Base-by-base conservation (phyloP, 1,284 basidiomycete genomes). In the Ustanciosporium gigantosporum region DNA sequence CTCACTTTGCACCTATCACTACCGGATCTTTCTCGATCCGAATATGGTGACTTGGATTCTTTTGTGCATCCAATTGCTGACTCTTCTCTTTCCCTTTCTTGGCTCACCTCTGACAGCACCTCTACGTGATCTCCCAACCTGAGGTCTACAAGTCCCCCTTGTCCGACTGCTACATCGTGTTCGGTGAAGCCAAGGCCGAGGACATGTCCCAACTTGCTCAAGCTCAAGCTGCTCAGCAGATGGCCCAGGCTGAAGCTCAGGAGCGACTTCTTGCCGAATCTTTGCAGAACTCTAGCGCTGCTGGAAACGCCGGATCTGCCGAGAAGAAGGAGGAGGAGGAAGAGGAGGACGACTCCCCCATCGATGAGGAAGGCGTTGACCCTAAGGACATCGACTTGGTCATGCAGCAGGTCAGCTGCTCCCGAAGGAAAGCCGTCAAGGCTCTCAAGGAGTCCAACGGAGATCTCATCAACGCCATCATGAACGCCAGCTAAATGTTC, bases 101-200 rank as follows among this genome's bases (percentile, higher is more conserved):
- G n/a, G n/a, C n/a, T n/a, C n/a, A n/a, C n/a, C n/a, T 25, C 7
- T 7, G 20, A 52, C 47, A 91, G 89, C 83, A 92, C 65, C 86
- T 98, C 57, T 90, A 96, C 79, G 93, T 97, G 61, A 86, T 98
- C 72, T 85, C 90, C 57, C 83, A 88, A 52, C 94, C 95, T 43
- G 94, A 98, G 70, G 94, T 98, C 44, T 98, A 91, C 87, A 97
- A 96, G 84, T 92, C 91, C 42, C 87, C 89, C 41, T 90, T 90
- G 81, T 92, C 90, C 75, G 95, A 98, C 81, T 91, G 89, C 81
- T 97, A 98, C 84, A 91, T 98, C 79, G 91, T 98, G 66, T 98
- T 97, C 73, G 94, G 94, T 70, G 94, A 98, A 83, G 92, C 91
- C 68, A 95, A 90, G 88, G 86, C 90, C 68, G 92, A 96, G 82